These are phyloP conservation scores for Stagonosporopsis vannaccii DNA, from an alignment of 2,329 filamentous ascomycete species.

Conservation along the genomic window DNA sequence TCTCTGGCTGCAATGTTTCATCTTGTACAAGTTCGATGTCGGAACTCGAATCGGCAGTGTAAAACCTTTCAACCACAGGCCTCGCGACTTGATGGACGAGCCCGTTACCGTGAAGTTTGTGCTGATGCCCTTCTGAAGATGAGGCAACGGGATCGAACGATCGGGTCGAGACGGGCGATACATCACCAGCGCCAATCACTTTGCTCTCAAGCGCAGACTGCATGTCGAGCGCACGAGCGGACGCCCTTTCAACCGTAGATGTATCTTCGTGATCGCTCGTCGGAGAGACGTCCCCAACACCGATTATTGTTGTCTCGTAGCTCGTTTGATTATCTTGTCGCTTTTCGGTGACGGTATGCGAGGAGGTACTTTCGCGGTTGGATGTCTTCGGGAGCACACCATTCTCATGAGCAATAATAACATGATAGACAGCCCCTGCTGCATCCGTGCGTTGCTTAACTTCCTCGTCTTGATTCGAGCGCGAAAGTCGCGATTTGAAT, in stretches of 20 bases:
- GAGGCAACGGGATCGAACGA: slow-evolving; percentile 4
- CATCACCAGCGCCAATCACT: slow-evolving; percentile 32
- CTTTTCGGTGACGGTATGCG: not conserved
- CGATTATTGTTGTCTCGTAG: slow-evolving; percentile 30
- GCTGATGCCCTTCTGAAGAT: not conserved
- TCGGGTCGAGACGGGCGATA: slow-evolving; percentile 34
- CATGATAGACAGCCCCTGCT: not conserved
- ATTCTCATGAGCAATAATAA: not conserved
- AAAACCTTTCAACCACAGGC: slow-evolving; percentile 1
- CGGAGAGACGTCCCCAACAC: slow-evolving; percentile 35
- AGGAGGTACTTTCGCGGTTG: not conserved
- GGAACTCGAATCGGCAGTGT: slow-evolving; percentile 3
- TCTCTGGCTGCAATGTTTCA: not conserved
- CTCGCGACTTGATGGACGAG: not conserved
- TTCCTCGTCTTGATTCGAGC: not conserved
- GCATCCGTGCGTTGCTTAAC: not conserved
- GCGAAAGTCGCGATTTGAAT: not conserved
- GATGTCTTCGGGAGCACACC: not conserved
- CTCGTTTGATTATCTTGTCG: slow-evolving; percentile 1
- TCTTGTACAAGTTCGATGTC: not conserved
- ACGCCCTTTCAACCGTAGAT: not conserved
- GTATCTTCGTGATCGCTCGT: not conserved
- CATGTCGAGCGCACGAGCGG: slow-evolving; percentile 19
- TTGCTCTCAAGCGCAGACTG: slow-evolving; percentile 29
- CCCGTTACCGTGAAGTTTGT: not conserved